These are phyloP conservation scores for Cordia subcordata DNA, from an alignment of 257 asterid species.

Conservation along the genomic window DNA sequence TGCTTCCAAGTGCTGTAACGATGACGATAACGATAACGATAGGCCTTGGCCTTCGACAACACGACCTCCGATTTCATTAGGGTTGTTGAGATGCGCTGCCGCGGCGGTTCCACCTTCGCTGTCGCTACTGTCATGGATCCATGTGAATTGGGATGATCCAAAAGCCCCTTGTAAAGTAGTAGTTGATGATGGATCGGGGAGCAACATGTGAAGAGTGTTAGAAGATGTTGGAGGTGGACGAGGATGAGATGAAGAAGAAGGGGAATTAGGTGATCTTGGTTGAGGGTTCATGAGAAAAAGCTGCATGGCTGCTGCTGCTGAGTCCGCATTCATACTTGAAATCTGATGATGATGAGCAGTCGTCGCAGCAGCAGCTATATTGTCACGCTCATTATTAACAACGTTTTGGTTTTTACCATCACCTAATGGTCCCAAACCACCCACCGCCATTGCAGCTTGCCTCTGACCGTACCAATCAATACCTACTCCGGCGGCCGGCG, in stretches of 20 bases:
- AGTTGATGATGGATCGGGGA: conserved; percentile 50
- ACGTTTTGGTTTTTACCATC: conserved; percentile 28
- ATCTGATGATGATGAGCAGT: conserved; percentile 31
- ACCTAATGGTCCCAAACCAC: conserved; percentile 30
- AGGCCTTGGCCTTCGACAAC: conserved; percentile 74
- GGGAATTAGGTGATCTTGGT: conserved; percentile 62
- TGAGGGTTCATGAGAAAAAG: conserved; percentile 85
- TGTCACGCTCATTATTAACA: conserved; percentile 22
- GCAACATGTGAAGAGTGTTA: conserved; percentile 72
- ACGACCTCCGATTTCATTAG: conserved; percentile 47
- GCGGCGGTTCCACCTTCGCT: conserved; percentile 15
- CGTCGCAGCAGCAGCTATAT: conserved; percentile 7
- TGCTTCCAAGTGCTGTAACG: conserved; percentile 64
- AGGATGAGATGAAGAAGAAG: conserved; percentile 49
- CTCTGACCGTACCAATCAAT: conserved; percentile 53
- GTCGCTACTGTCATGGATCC: conserved; percentile 42
- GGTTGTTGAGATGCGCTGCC: conserved; percentile 24
- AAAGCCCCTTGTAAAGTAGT: conserved; percentile 39
- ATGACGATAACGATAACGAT: conserved; percentile 75
- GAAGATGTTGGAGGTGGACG: conserved; percentile 30
- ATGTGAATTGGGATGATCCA: conserved; percentile 47
- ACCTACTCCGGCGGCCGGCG: conserved; percentile 19
- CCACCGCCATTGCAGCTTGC: conserved; percentile 38
- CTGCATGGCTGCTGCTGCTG: conserved; percentile 93
- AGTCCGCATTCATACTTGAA: conserved; percentile 45